Conservation (phyloP, 1,139 yeast species). For the Yamadazyma siamensis region DNA sequence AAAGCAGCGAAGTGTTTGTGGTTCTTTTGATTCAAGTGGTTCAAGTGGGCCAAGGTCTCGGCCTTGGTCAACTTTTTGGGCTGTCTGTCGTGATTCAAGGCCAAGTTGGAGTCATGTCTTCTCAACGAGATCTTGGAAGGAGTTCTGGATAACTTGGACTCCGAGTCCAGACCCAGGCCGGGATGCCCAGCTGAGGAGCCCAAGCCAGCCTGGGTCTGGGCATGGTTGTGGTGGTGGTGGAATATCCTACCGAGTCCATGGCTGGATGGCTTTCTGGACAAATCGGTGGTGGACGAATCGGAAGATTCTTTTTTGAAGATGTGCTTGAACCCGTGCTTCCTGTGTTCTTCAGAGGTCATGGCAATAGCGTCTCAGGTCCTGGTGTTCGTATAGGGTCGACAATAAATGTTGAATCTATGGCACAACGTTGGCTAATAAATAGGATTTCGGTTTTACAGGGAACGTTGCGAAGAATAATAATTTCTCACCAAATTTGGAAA, state of each 20-base stretch:
- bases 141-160: slow-evolving; percentile 13
- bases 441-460: too few relatives aligned
- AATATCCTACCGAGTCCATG: slow-evolving; percentile 29
- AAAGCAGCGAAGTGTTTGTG: slow-evolving; percentile 14
- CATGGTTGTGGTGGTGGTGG: slow-evolving; percentile 17
- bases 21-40: slow-evolving; percentile 31
- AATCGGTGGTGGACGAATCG: slow-evolving; percentile 8
- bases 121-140: slow-evolving; percentile 28
- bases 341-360: slow-evolving; percentile 11
- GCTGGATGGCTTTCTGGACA: slow-evolving; percentile 15
- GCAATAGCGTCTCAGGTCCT: too few relatives aligned
- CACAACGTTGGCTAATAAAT: too few relatives aligned
- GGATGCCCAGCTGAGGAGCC: background rate
- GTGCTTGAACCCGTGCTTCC: slow-evolving; percentile 17
- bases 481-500: too few relatives aligned
- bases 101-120: slow-evolving; percentile 22
- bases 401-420: too few relatives aligned
- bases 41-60: slow-evolving; percentile 38
- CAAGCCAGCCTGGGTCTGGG: slow-evolving; percentile 1
- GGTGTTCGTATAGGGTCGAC: too few relatives aligned
- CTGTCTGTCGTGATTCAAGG: slow-evolving; percentile 8
- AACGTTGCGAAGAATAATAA: too few relatives aligned
- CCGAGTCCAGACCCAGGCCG: slow-evolving; percentile 7
- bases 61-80: slow-evolving; percentile 32
- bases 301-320: slow-evolving; percentile 21